Evolutionary conservation across 2,329 filamentous ascomycete species (phyloP).

Genomic region (Aspergillus persii): DNA sequence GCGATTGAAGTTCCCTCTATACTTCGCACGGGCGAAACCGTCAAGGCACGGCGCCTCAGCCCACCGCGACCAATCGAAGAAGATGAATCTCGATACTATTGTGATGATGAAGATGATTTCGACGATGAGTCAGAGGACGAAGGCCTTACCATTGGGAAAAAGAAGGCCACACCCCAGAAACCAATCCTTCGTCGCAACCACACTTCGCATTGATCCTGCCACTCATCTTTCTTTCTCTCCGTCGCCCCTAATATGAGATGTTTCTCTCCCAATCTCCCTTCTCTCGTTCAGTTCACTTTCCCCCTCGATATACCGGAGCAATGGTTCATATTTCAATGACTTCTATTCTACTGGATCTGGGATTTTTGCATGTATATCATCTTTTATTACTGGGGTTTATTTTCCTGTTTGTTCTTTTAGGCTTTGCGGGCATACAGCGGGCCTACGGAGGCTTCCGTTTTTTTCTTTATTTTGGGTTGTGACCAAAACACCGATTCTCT

Average conservation of each 20-base stretch:
- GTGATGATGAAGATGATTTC: slow-evolving; percentile 40
- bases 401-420: slow-evolving; percentile 4
- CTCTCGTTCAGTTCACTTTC: background rate
- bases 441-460: slow-evolving; percentile 13
- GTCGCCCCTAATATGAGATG: background rate
- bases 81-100: slow-evolving; percentile 40
- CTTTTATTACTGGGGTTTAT: slow-evolving; percentile 9
- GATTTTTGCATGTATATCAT: slow-evolving; percentile 21
- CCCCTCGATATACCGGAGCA: slow-evolving; percentile 1
- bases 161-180: slow-evolving; percentile 26
- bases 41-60: slow-evolving; percentile 30
- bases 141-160: slow-evolving; percentile 41
- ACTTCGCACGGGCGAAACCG: slow-evolving; percentile 43
- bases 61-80: slow-evolving; percentile 30
- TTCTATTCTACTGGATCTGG: slow-evolving; percentile 2
- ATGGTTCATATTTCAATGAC: slow-evolving; percentile 1
- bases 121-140: slow-evolving; percentile 44
- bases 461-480: slow-evolving; percentile 19
- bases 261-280: background rate
- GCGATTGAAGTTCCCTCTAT: slow-evolving; percentile 34
- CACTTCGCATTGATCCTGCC: slow-evolving; percentile 9
- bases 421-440: slow-evolving; percentile 17
- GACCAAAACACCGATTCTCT: slow-evolving; percentile 25
- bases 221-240: background rate
- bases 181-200: slow-evolving; percentile 16